Percentiles rank a stretch among this genome's conserved stretches.
Evolutionary conservation across 306 rosid genomes (phyloP).

Genomic region (Pachyrhizus erosus): DNA sequence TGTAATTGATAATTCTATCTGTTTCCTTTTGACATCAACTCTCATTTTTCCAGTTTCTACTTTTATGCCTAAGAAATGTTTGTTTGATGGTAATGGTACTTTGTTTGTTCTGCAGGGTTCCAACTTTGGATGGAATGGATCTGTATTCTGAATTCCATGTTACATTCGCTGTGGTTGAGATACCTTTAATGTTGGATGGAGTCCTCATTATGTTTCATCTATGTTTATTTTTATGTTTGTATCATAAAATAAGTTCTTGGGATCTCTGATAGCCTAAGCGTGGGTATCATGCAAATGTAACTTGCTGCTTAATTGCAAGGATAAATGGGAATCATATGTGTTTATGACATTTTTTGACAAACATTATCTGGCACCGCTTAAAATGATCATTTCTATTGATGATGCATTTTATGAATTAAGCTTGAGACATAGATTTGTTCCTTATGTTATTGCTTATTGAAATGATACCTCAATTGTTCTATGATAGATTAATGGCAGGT

Average conservation of each 20-base stretch:
- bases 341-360: conserved; percentile 27
- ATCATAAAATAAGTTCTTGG: conserved; percentile 14
- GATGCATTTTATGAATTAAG: conserved; percentile 24
- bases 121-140: conserved; percentile 92
- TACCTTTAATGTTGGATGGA: conserved; percentile 30
- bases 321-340: conserved; percentile 25
- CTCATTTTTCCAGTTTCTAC: not conserved
- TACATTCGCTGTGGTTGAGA: not conserved
- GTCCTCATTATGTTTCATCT: conserved; percentile 20
- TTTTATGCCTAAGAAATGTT: not conserved
- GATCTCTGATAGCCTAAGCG: conserved; percentile 14
- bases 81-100: conserved; percentile 31
- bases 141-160: conserved; percentile 64
- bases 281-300: conserved; percentile 34
- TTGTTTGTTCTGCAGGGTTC: conserved; percentile 74
- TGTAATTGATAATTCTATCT: not conserved
- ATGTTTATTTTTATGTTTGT: conserved; percentile 34
- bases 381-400: conserved; percentile 24
- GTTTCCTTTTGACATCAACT: conserved; percentile 17
- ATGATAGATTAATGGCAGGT: not conserved
- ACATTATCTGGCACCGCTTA: not conserved
- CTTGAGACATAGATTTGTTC: conserved; percentile 19
- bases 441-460: conserved; percentile 6
- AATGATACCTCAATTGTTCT: not conserved
- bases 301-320: conserved; percentile 4